Evolutionary conservation across 768 basidiomycete species (phyloP), one percentile per base, ranked within the genome.

Genomic region (Auricularia cornea): DNA sequence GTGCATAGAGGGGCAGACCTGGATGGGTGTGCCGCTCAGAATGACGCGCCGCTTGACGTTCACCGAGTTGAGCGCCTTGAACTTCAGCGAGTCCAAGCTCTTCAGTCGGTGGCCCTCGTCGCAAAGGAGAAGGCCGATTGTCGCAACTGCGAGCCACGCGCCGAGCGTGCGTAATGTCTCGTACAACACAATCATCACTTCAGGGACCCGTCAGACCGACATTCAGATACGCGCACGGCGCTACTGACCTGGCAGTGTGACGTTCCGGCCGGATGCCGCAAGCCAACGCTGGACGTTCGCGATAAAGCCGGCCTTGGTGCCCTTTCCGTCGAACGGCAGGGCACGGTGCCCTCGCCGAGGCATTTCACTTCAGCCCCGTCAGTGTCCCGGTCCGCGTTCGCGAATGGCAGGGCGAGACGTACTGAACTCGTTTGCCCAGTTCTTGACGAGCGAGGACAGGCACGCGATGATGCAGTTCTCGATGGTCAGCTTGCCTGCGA

Each of bases 131-230:
- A 99, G 75, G 2, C 97, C 97, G 57, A 99, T 90, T 60, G 80
- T 85, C 66, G 90, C 92, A 62, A 82, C 83, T 3, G 86, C 86
- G 12, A 98, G 80, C 69, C 95, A 84, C 0, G 75, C 84, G 8
- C 87, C 81, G 14, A 98, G 78, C 3, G 88, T 88, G 23, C 96
- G 86, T 60, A 99, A 81, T 0, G 93, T 96, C 73, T 99, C 96
- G 68, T 99, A 99, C 0, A 96, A 98, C 4, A 97, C 94, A 67
- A 99, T 98, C 91, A 99, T 93, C 54, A 98, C 96, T 95, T 65
- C 0, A 33, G 48, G 35, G 26, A 60, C 31, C 29, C 16, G 61
- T 28, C 31, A 61, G 54, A 32, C 10, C 38, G 60, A 26, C 40
- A 28, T 3, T n/a, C 10, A 16, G 54, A 54, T 56, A 51, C 38